Evolutionary conservation across 129 eudicot species (phyloP), one percentile per base, ranked within the genome.

Genomic region (Flaveria robusta): DNA sequence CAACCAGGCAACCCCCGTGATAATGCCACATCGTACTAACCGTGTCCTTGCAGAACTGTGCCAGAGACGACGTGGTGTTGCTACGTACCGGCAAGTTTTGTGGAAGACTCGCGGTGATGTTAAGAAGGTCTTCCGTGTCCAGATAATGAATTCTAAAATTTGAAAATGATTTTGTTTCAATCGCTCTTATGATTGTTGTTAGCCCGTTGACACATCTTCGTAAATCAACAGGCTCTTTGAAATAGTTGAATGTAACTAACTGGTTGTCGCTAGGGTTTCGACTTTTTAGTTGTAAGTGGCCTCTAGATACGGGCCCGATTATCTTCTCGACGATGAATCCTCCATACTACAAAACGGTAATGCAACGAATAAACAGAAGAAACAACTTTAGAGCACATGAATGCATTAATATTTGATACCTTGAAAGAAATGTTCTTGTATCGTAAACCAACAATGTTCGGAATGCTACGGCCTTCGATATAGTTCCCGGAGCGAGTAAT

Each of bases 1-100:
- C 90, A 37, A 89, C 88, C 1, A 54, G 86, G 51, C 92, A 87
- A 4, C 96, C 96, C 3, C 96, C 96, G 43, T 87, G 96, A 56
- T 89, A 87, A 66, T 89, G 96, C 89, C 90, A 89, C 15, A 89
- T 85, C 8, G 92, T 89, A 85, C 79, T 81, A 34, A 87, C 92
- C 12, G 88, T 87, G 47, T 85, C 92, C 77, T 76, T 83, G 43
- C 96, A 89, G 34, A 74, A 89, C 75, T 85, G 92, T 41, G 87
- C 88, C 68, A 87, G 73, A 11, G 90, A 85, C 0, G 50, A 39
- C 3, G 92, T 70, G 15, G 26, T 79, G 34, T 89, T 89, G 22
- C 74, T 52, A 75, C 83, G 86, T 55, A 74, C 81, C 1, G 90
- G 96, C 75, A 87, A 68, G 69, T 89, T 89, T 5, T 86, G 77